Base-by-base conservation (phyloP, 441 rosid species). In the Corymbia citriodora region DNA sequence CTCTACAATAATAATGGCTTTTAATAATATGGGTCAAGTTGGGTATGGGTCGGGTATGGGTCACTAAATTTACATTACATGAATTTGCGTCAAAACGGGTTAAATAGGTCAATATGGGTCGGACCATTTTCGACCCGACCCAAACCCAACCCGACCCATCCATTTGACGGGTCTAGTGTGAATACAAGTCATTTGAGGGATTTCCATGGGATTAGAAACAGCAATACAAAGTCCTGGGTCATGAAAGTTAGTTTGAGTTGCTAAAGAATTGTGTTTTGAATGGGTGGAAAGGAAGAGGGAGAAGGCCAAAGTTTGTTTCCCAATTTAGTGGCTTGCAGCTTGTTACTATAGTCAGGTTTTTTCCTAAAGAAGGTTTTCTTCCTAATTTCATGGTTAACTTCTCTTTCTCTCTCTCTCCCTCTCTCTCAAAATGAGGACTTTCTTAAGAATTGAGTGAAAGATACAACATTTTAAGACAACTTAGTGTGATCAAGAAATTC, bases 321-420 rank as follows among this genome's bases (percentile, higher is more conserved):
- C n/a, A 79, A 79, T 79, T 79, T 79, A 72, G 70, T 54, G 65
- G 63, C 49, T 55, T 27, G 74, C 45, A 55, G 36, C 31, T 70
- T 31, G 25, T 83, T 87, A 82, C 86, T 61, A 63, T 33, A 70
- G 48, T 54, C 33, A 52, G 86, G 17, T 27, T 36, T 52, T 11
- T 25, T 52, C 10, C 10, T 23, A 59, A 29, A 63, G 45, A 11
- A 52, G 17, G 48, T 3, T 90, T 55, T 19, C 55, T 54, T 40
- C 89, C 91, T 87, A n/a, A 87, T 40, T 74, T 87, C 74, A 87
- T 55, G 91, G 87, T 59, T 87, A 54, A 59, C 89, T 33, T 33
- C 33, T 33, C 89, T 40, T 86, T 68, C 81, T 17, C 85, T 50
- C 59, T 65, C 54, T 52, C 88, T 87, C 89, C 40, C 89, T 88